Evolutionary conservation across 2,329 filamentous ascomycete genomes (phyloP).

Genomic region (Neofusicoccum cordaticola): DNA sequence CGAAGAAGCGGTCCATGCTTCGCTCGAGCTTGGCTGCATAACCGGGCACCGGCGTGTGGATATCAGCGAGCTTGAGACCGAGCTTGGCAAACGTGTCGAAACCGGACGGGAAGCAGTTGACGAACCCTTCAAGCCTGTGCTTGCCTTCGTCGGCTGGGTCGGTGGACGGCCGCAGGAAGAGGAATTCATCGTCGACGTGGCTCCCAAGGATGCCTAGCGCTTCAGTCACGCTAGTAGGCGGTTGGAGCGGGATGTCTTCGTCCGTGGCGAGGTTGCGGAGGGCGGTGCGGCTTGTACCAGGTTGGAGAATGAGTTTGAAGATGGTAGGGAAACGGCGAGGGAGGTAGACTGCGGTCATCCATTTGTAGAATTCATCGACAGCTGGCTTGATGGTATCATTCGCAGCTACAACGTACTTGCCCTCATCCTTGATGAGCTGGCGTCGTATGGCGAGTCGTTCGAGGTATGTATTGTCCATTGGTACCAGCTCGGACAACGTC

Average conservation of each 20-base stretch:
- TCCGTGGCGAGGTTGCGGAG: constrained; percentile 46
- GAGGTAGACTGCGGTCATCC: constrained; percentile 54
- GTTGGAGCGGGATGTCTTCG: constrained; percentile 39
- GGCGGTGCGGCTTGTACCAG: constrained; percentile 17
- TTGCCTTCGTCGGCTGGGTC: constrained; percentile 29
- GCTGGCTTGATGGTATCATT: constrained; percentile 33
- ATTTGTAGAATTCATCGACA: constrained; percentile 57
- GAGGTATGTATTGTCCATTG: constrained; percentile 59
- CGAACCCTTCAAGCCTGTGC: constrained; percentile 58
- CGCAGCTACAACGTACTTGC: constrained; percentile 38
- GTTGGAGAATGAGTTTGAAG: constrained; percentile 4
- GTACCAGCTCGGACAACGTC: constrained; percentile 53
- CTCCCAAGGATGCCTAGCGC: constrained; percentile 50
- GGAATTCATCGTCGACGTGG: constrained; percentile 59
- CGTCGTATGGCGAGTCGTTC: constrained; percentile 51
- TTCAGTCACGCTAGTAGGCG: constrained; percentile 31
- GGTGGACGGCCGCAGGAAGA: constrained; percentile 52
- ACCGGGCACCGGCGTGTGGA: constrained; percentile 59
- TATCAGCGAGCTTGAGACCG: constrained; percentile 50
- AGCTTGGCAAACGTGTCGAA: constrained; percentile 59
- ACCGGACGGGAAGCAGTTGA: constrained; percentile 56
- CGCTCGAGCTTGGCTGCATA: constrained; percentile 56
- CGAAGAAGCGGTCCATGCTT: constrained; percentile 63
- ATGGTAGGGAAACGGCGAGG: constrained; percentile 56
- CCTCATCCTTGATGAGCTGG: constrained; percentile 45